These are phyloP conservation scores for Candida incommunis DNA, from an alignment of 805 yeast genomes.

Conservation along the genomic window DNA sequence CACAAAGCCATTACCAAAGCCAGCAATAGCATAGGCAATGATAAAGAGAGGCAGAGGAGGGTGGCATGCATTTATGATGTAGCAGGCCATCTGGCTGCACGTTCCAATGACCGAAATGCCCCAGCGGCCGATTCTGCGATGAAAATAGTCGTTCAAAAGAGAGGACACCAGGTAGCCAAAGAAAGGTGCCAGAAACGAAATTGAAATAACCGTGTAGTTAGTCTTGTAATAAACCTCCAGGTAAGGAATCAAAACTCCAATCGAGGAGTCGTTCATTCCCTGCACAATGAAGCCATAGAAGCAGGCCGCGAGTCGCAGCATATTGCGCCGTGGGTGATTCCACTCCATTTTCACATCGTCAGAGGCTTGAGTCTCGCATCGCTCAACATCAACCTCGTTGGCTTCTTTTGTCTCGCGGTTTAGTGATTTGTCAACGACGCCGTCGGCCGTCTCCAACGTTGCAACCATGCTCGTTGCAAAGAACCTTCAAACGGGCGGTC, in stretches of 20 bases:
- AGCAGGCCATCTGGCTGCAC: conserved; percentile 24
- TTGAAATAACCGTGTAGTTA: conserved; percentile 33
- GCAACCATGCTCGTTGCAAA: not conserved
- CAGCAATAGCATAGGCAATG: conserved; percentile 27
- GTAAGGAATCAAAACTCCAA: conserved; percentile 45
- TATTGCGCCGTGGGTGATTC: not conserved
- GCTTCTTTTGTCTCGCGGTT: not conserved
- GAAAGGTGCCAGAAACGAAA: conserved; percentile 37
- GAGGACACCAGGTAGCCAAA: conserved; percentile 45
- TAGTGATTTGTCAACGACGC: not conserved
- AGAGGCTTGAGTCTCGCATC: not conserved
- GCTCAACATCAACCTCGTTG: not conserved
- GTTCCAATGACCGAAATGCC: conserved; percentile 30
- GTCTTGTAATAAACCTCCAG: conserved; percentile 33
- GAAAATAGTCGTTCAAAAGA: conserved; percentile 29
- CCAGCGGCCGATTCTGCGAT: conserved; percentile 31
- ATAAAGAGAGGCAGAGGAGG: conserved; percentile 32
- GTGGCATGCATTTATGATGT: conserved; percentile 23
- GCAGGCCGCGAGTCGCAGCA: not conserved
- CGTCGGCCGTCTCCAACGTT: not conserved
- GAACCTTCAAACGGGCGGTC: not conserved
- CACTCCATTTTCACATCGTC: not conserved
- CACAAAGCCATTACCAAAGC: conserved; percentile 41
- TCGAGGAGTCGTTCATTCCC: conserved; percentile 47
- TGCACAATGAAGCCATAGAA: conserved; percentile 25